Conservation (phyloP, 2,329 filamentous ascomycete species). For the Diaporthe helianthi region DNA sequence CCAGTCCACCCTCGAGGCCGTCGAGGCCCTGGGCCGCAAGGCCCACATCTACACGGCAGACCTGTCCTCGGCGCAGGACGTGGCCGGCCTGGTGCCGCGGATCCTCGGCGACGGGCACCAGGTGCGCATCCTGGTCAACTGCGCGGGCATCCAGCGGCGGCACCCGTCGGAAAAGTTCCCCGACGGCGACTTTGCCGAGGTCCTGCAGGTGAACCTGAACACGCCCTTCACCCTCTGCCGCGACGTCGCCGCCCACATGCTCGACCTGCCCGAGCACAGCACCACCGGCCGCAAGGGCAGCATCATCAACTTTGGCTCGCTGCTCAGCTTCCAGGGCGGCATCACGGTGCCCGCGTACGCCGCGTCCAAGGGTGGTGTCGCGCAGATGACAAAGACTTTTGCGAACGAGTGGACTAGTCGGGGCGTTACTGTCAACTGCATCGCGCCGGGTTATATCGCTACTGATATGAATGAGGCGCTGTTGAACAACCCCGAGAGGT, state of each 20-base stretch:
- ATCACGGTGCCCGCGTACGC: slow-evolving; percentile 89
- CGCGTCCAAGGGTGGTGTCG: slow-evolving; percentile 83
- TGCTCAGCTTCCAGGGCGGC: slow-evolving; percentile 86
- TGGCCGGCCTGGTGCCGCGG: slow-evolving; percentile 65
- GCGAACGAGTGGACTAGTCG: slow-evolving; percentile 85
- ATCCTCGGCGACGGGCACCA: slow-evolving; percentile 68
- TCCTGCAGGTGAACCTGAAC: slow-evolving; percentile 87
- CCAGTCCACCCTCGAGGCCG: slow-evolving; percentile 63
- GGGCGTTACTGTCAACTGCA: slow-evolving; percentile 85
- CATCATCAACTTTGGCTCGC: slow-evolving; percentile 85
- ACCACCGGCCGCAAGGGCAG: slow-evolving; percentile 65
- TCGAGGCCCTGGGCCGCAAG: slow-evolving; percentile 71
- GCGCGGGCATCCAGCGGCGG: slow-evolving; percentile 83
- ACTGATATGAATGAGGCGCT: slow-evolving; percentile 95
- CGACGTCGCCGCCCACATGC: slow-evolving; percentile 81
- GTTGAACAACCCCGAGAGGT: slow-evolving; percentile 72
- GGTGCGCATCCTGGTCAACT: slow-evolving; percentile 83
- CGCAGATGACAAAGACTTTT: slow-evolving; percentile 83
- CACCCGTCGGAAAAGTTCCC: slow-evolving; percentile 80
- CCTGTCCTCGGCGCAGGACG: slow-evolving; percentile 65
- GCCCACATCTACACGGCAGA: slow-evolving; percentile 74
- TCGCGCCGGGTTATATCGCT: slow-evolving; percentile 88
- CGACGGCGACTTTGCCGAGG: slow-evolving; percentile 77
- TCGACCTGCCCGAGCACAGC: slow-evolving; percentile 57
- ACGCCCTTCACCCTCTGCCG: slow-evolving; percentile 81